These are phyloP conservation scores for Aspergillus caelatus DNA, from an alignment of 2,329 filamentous ascomycete species.

Conservation along the genomic window DNA sequence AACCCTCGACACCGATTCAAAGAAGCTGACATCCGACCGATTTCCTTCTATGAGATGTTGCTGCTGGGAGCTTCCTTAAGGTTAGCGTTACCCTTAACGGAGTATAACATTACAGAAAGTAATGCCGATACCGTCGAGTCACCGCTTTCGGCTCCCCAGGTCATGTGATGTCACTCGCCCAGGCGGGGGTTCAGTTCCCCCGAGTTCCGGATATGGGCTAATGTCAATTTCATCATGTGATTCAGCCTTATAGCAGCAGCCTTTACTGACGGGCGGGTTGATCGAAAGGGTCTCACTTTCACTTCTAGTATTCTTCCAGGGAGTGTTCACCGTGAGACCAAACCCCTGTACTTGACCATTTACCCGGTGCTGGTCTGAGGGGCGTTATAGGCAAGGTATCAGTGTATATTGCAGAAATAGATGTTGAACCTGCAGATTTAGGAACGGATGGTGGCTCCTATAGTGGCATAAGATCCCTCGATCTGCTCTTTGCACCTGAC, in stretches of 20 bases:
- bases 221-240: constrained; percentile 14
- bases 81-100: neutral
- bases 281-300: neutral
- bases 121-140: constrained; percentile 4
- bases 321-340: neutral
- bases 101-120: constrained; percentile 3
- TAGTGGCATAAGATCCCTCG: neutral
- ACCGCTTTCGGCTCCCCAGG: constrained; percentile 12
- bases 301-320: no score
- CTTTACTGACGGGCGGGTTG: neutral
- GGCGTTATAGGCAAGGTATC: constrained; percentile 1
- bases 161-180: constrained; percentile 18
- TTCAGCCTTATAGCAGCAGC: constrained; percentile 15
- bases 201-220: neutral
- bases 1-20: neutral
- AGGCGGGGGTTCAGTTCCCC: neutral
- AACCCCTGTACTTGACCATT: neutral
- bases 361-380: neutral
- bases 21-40: neutral
- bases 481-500: neutral
- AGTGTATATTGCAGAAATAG: neutral
- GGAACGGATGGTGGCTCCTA: neutral
- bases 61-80: neutral
- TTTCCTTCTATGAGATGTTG: neutral
- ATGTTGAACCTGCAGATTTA: neutral